phyloP scores from a whole-genome alignment of 306 rosid genomes.

The Cicer chorassanicum region DNA sequence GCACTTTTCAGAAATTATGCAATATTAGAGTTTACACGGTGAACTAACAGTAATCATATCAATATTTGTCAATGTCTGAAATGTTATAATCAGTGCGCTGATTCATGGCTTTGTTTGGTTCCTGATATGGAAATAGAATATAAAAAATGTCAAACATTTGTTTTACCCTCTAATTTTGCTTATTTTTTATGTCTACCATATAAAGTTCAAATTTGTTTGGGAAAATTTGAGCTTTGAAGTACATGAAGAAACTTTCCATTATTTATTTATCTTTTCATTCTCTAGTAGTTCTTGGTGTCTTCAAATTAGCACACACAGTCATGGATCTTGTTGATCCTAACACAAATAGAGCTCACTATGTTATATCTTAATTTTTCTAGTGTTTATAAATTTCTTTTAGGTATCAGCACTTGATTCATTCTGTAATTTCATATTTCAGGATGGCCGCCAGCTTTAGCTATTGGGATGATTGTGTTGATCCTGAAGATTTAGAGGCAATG shows the following conservation, averaged over 20 bases:
- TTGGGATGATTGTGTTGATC: constrained; percentile 85
- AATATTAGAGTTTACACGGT: not conserved
- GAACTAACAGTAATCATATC: not conserved
- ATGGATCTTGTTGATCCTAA: constrained; percentile 4
- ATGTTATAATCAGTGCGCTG: not conserved
- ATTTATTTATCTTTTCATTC: constrained; percentile 4
- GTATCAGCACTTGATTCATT: constrained; percentile 23
- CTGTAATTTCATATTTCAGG: constrained; percentile 40
- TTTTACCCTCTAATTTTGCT: constrained; percentile 9
- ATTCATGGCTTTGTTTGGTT: constrained; percentile 18
- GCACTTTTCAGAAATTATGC: constrained; percentile 10
- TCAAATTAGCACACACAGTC: not conserved
- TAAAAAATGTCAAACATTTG: constrained; percentile 1
- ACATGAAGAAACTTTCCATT: constrained; percentile 5
- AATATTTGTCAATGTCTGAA: not conserved
- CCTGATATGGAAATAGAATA: not conserved
- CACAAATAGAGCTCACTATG: not conserved
- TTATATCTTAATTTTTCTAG: constrained; percentile 7
- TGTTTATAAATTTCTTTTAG: not conserved
- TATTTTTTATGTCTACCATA: not conserved
- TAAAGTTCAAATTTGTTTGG: not conserved
- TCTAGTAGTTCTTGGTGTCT: constrained; percentile 16
- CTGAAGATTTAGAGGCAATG: constrained; percentile 74
- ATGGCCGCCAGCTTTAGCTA: constrained; percentile 65
- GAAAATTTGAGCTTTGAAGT: constrained; percentile 5